Evolutionary conservation across 176 grass and related monocot species (phyloP), one percentile per base, ranked within the genome.

Genomic region (Elymus sibiricus): DNA sequence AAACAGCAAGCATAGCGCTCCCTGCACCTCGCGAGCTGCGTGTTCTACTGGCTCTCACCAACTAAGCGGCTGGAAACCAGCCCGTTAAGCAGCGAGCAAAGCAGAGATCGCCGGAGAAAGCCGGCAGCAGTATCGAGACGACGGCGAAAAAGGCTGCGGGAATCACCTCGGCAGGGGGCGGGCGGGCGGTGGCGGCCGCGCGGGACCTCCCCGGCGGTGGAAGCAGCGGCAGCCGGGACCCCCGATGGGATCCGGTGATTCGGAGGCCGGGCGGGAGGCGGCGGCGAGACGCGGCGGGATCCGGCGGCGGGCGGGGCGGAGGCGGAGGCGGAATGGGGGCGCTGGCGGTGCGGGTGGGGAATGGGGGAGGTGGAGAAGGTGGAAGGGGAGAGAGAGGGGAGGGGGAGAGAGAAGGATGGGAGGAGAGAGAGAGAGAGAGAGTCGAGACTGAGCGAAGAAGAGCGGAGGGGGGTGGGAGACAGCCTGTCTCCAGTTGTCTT

Each of bases 401-500:
- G 61, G 14, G 70, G 47, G 63, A 67, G 24, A 31, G 49, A 43
- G 39, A n/a, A 5, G 14, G 49, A 27, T 5, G 14, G 49, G 32
- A 37, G 19, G 63, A 38, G 70, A 75, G 79, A 86, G 88, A 70
- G 49, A 12, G 72, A 75, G 72, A 29, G 72, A 19, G 64, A 32
- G 51, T 64, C 60, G 28, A 82, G 81, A 72, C 25, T 78, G 15
- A 61, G 83, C 76, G 82, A 64, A 82, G 89, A 89, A 82, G 80
- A 80, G 84, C 70, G 81, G 83, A 80, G 64, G 74, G 39, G 76
- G 89, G 92, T 92, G 91, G 90, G 84, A 92, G 90, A 97, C 94
- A 97, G 90, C 44, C 88, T 97, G 94, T 94, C 94, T 85, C 94
- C 90, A 97, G 94, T 87, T 97, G 94, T 94, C 76, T 13, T 87